Evolutionary conservation across 176 grass and related monocot species (phyloP).

Genomic region (Pharus latifolius): DNA sequence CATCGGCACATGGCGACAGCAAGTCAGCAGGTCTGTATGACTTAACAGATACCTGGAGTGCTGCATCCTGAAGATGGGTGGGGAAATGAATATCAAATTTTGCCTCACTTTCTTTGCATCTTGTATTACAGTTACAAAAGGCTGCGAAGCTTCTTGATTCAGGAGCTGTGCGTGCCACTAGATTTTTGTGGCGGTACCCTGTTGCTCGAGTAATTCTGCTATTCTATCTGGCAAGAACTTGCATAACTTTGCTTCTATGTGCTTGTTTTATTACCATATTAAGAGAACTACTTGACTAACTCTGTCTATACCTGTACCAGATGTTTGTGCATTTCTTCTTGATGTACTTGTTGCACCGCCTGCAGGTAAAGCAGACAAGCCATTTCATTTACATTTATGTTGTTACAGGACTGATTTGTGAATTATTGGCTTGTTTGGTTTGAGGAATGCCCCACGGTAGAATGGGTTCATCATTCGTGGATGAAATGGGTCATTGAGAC

Average conservation of each 20-base stretch:
- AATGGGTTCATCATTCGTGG: too few species aligned
- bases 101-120: background rate
- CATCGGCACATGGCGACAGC: conserved; percentile 90
- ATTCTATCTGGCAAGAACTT: conserved; percentile 78
- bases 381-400: background rate
- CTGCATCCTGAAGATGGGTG: background rate
- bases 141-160: conserved; percentile 90
- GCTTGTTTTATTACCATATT: background rate
- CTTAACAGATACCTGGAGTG: background rate
- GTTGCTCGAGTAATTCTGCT: conserved; percentile 85
- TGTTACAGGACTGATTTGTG: background rate
- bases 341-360: conserved; percentile 90
- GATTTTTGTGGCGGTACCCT: conserved; percentile 97
- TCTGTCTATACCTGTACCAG: conserved; percentile 25
- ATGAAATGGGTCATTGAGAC: too few species aligned
- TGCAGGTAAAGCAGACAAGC: conserved; percentile 55
- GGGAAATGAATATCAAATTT: background rate
- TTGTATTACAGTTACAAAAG: conserved; percentile 81
- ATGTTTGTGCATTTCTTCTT: conserved; percentile 99
- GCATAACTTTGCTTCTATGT: background rate
- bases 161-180: conserved; percentile 85
- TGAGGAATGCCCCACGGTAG: too few species aligned
- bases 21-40: conserved; percentile 53
- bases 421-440: too few species aligned
- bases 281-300: background rate